phyloP scores from a whole-genome alignment of 169 alveolate species.

The Neospora caninum region DNA sequence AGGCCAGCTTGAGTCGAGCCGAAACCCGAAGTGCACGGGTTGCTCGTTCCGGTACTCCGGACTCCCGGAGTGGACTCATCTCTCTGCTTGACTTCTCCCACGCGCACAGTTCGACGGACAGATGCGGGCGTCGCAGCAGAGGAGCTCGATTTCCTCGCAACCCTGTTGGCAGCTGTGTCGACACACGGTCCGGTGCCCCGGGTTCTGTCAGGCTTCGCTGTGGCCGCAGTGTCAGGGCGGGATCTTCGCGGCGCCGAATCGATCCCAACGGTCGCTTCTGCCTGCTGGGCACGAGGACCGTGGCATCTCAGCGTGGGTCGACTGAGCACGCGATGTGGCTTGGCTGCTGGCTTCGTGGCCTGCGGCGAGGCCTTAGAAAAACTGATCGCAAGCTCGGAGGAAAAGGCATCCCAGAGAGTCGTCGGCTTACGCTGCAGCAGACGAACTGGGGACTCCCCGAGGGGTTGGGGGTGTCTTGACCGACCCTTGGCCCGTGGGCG shows the following conservation, averaged over 20 bases:
- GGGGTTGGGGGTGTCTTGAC: no score
- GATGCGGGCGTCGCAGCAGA: no score
- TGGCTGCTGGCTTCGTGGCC: not conserved
- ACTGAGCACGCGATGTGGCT: not conserved
- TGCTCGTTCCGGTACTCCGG: no score
- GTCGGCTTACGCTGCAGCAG: not conserved
- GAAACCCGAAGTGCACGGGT: no score
- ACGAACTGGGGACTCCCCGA: not conserved
- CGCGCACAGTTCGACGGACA: no score
- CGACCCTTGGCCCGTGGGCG: not conserved
- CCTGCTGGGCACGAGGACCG: not conserved
- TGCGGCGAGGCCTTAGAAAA: not conserved
- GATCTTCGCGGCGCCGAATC: not conserved
- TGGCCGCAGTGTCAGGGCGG: not conserved
- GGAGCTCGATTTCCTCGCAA: no score
- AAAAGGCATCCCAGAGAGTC: not conserved
- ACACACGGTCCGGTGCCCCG: no score
- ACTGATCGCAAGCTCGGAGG: not conserved
- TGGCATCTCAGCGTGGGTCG: not conserved
- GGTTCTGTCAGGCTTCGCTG: not conserved
- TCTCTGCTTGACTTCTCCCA: no score
- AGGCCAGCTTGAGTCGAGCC: no score
- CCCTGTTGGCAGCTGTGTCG: no score
- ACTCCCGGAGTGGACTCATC: no score
- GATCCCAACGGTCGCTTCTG: not conserved